Evolutionary conservation across 148 eudicot species (phyloP).

Genomic region (Fallopia convolvulus): DNA sequence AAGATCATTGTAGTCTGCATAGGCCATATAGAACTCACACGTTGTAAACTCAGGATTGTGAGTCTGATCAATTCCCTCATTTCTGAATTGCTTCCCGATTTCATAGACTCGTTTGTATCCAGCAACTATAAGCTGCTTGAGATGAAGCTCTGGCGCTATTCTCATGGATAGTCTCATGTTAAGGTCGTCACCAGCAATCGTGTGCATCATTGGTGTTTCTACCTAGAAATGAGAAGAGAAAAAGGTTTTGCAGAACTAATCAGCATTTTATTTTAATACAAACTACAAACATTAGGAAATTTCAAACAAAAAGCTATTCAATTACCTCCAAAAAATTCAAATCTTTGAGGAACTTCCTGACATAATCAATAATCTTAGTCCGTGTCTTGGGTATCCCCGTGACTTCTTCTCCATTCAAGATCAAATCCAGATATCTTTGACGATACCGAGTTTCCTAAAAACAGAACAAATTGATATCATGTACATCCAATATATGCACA

Average conservation of each 20-base stretch:
- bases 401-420: slow-evolving; percentile 66
- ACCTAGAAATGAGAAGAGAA: slow-evolving; percentile 30
- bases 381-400: slow-evolving; percentile 71
- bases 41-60: slow-evolving; percentile 98
- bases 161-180: slow-evolving; percentile 87
- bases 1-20: slow-evolving; percentile 88
- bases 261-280: neutral
- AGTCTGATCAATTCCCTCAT: slow-evolving; percentile 92
- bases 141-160: slow-evolving; percentile 90
- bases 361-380: slow-evolving; percentile 49
- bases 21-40: slow-evolving; percentile 97
- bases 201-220: slow-evolving; percentile 96
- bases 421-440: slow-evolving; percentile 88
- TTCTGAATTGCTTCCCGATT: slow-evolving; percentile 92
- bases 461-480: no score
- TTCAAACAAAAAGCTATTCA: no score
- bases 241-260: no score
- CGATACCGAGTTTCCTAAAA: slow-evolving; percentile 46
- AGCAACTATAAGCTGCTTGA: slow-evolving; percentile 91
- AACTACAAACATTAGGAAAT: neutral
- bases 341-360: slow-evolving; percentile 66
- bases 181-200: slow-evolving; percentile 93
- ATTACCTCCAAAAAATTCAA: slow-evolving; percentile 75
- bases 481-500: no score
- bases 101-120: slow-evolving; percentile 92